Evolutionary conservation across 2,329 filamentous ascomycete genomes (phyloP), one percentile per base, ranked within the genome.

Genomic region (Nectriaceae sp.): DNA sequence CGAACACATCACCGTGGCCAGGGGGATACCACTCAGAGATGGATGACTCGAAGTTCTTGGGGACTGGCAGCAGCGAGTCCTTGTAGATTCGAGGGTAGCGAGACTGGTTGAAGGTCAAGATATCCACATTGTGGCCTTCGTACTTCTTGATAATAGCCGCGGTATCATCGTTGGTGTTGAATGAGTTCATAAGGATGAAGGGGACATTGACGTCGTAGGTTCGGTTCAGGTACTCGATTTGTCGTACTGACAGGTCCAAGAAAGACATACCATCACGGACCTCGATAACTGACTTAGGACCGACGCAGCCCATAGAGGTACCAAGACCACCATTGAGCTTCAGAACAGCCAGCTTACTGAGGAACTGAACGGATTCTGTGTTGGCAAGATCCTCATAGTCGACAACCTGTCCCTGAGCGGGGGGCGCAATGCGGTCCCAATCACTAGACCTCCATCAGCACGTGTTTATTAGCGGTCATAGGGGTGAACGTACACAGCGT

Each of bases 71-170:
- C 46, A 97, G 86, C 38, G 94, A 99, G 78, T 99, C 94, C 84
- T 97, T 97, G 76, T 92, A 85, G 70, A 99, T 90, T 82, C 94
- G 89, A 62, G 94, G 94, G 80, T 97, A 99, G 65, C 92, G 85
- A 57, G 94, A 99, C 79, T 99, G 94, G 83, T 99, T 99, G 87
- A 99, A 99, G 71, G 94, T 97, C 71, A 97, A 82, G 72, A 99
- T 97, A 70, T 99, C 94, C 68, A 99, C 95, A 72, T 97, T 97
- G 84, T 99, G 94, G 57, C 94, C 94, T 79, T 99, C 93, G 77
- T 97, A 99, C 82, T 99, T 99, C 86, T 99, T 99, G 81, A 99
- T 99, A 76, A 99, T 99, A 75, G 90, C 91, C 55, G 92, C 91
- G 43, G 94, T 99, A 70, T 99, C 94, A 65, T 93, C 85, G 72